These are phyloP conservation scores for Thermomyces lanuginosus DNA, from an alignment of 2,329 filamentous ascomycete species.

Conservation along the genomic window DNA sequence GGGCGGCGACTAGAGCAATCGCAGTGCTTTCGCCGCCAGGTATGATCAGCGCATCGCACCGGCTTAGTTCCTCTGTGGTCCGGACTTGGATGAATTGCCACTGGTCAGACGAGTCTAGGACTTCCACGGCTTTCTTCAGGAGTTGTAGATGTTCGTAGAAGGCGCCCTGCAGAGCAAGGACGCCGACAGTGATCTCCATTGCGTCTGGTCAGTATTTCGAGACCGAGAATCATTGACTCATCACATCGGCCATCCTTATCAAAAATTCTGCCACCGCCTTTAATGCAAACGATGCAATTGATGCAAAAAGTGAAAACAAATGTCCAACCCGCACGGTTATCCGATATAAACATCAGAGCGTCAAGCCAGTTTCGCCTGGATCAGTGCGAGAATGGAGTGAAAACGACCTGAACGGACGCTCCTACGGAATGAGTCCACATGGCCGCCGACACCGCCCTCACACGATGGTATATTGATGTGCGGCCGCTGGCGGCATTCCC, in stretches of 20 bases:
- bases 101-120: constrained; percentile 21
- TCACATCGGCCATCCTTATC: constrained; percentile 4
- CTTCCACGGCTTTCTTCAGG: constrained; percentile 49
- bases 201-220: no score
- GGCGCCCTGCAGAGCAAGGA: constrained; percentile 72
- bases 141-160: constrained; percentile 77
- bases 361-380: no score
- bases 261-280: constrained; percentile 6
- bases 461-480: constrained; percentile 31
- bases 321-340: no score
- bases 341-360: no score
- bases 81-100: constrained; percentile 66
- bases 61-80: constrained; percentile 50
- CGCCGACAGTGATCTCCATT: constrained; percentile 42
- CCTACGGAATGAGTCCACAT: no score
- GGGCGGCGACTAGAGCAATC: constrained; percentile 71
- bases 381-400: no score
- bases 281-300: constrained; percentile 1
- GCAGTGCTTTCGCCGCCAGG: constrained; percentile 92
- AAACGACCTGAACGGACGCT: no score
- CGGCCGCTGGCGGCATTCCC: constrained; percentile 17
- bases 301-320: no score
- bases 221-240: no score
- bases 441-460: constrained; percentile 11
- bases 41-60: constrained; percentile 70